Evolutionary conservation across 2,329 filamentous ascomycete genomes (phyloP).

Genomic region (Microascus cirrosus): DNA sequence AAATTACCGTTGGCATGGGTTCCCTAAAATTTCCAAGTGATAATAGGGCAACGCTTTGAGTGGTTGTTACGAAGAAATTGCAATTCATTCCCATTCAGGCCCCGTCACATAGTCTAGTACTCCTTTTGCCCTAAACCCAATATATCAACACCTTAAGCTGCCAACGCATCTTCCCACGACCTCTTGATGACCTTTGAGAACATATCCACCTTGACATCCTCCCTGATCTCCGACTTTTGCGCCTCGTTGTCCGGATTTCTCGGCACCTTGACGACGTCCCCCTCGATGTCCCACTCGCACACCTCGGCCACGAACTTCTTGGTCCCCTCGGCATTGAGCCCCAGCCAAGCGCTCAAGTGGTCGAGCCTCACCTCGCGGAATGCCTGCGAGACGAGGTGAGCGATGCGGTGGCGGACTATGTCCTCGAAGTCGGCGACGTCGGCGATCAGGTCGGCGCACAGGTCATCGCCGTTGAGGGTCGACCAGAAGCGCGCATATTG

Average conservation of each 20-base stretch:
- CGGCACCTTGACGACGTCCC: constrained; percentile 62
- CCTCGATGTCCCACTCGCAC: constrained; percentile 74
- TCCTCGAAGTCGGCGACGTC: constrained; percentile 96
- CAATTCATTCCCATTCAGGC: not conserved
- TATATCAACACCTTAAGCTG: not conserved
- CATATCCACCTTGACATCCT: constrained; percentile 88
- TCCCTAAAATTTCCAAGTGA: not conserved
- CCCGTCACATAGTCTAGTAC: not conserved
- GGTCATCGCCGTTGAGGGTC: constrained; percentile 82
- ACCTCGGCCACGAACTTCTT: constrained; percentile 75
- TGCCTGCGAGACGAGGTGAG: constrained; percentile 71
- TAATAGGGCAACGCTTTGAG: not conserved
- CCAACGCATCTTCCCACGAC: constrained; percentile 61
- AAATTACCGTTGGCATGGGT: not conserved
- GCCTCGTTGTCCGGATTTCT: constrained; percentile 96
- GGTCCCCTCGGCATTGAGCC: constrained; percentile 55
- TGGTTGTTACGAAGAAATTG: not conserved
- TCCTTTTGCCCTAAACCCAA: not conserved
- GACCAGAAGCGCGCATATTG: constrained; percentile 92
- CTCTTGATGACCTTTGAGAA: constrained; percentile 70
- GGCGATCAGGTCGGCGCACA: constrained; percentile 90
- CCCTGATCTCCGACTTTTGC: constrained; percentile 86
- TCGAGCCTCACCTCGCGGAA: constrained; percentile 61
- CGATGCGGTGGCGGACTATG: constrained; percentile 80
- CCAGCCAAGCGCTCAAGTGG: constrained; percentile 66